phyloP scores from a whole-genome alignment of 306 rosid species.

The Dalbergia cultrata region DNA sequence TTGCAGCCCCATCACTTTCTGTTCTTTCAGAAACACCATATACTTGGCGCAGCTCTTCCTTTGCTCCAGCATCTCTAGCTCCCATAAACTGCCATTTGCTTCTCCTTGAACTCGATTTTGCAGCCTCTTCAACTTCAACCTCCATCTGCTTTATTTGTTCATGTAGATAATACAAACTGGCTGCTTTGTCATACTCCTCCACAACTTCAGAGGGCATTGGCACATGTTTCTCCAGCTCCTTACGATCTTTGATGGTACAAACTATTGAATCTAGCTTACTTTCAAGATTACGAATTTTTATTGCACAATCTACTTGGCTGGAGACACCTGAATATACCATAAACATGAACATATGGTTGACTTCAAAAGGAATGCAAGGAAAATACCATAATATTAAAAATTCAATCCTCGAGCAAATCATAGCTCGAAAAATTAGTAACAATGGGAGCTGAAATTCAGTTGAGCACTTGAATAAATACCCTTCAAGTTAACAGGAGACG shows the following conservation, averaged over 20 bases:
- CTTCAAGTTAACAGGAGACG: conserved; percentile 97
- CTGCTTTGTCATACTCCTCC: conserved; percentile 95
- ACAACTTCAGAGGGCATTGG: conserved; percentile 97
- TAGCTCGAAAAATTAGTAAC: conserved; percentile 32
- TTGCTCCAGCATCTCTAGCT: conserved; percentile 99
- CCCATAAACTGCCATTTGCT: conserved; percentile 99
- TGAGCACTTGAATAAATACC: conserved; percentile 57
- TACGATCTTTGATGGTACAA: conserved; percentile 96
- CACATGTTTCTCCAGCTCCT: conserved; percentile 96
- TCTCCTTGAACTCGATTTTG: conserved; percentile 91
- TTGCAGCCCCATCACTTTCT: conserved; percentile 98
- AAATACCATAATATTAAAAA: conserved; percentile 20
- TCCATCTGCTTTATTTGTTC: conserved; percentile 98
- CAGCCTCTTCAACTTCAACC: conserved; percentile 96
- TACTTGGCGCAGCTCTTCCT: conserved; percentile 95
- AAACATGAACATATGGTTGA: conserved; percentile 37
- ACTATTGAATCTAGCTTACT: conserved; percentile 96
- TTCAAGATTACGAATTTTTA: conserved; percentile 98
- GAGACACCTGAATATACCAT: conserved; percentile 88
- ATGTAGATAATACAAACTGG: conserved; percentile 89
- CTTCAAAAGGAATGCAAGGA: conserved; percentile 7
- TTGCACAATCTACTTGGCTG: conserved; percentile 96
- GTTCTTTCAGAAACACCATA: conserved; percentile 99
- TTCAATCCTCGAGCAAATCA: conserved; percentile 27
- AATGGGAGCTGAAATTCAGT: conserved; percentile 30